Evolutionary conservation across 306 rosid genomes (phyloP), one percentile per base, ranked within the genome.

Genomic region (Quercus engelmannii): DNA sequence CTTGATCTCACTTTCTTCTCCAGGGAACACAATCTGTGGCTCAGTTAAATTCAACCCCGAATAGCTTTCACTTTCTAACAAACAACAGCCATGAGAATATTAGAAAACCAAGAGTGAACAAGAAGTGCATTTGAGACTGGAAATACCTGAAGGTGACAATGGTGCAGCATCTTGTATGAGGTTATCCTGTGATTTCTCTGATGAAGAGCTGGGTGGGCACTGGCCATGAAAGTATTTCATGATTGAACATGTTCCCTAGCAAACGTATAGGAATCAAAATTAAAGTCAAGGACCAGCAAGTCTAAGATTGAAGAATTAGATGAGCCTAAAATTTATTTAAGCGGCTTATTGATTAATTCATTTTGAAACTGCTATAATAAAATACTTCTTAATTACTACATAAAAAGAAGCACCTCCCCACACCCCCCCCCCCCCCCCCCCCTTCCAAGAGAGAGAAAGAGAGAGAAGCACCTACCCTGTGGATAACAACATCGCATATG

Each of bases 221-320:
- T 72, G 80, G 82, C 92, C 91, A 69, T 87, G 83, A 57, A 95
- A 91, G 89, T 92, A 95, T 82, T 92, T 91, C 80, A 55, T 87
- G 84, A 95, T 95, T 52, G 97, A 88, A 84, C 85, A 86, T 31
- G 92, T 92, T 75, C 97, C 97, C 99, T 95, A 79, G 75, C 55
- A 69, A 20, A 85, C 56, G 11, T 6, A 21, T 26, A 55, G 8
- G 69, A 68, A 82, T 81, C 71, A 77, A 74, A 76, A 80, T 31
- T 19, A 33, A 18, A n/a, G 72, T 67, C n/a, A 38, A 28, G 51
- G 30, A n/a, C 49, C 38, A 18, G 74, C 11, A 69, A 76, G 35
- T 74, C 71, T 43, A 31, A 79, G 65, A 64, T 76, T 76, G 64
- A 46, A n/a, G n/a, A 57, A 49, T 72, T 74, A 41, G 74, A 26